Evolutionary conservation across 768 basidiomycete species (phyloP).

Genomic region (Xerocomus brunneocitrinus): DNA sequence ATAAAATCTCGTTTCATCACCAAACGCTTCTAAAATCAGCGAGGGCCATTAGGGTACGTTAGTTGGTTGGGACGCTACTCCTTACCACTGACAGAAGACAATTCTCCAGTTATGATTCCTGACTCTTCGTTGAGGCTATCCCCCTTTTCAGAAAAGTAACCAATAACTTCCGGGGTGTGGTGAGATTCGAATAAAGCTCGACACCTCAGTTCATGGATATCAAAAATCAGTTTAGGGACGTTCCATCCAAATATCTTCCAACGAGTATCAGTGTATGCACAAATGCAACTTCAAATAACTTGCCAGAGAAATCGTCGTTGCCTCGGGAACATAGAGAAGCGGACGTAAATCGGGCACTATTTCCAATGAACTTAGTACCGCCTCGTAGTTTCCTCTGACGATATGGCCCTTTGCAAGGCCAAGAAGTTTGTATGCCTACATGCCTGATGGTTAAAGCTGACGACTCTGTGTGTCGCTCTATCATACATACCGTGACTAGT

Average conservation of each 20-base stretch:
- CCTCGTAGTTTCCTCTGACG: background rate
- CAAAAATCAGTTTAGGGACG: constrained; percentile 2
- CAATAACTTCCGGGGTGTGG: background rate
- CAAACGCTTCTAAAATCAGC: constrained; percentile 9
- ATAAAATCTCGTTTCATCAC: constrained; percentile 3
- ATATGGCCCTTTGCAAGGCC: background rate
- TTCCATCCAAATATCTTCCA: constrained; percentile 13
- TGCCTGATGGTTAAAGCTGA: background rate
- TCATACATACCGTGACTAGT: background rate
- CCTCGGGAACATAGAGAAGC: constrained; percentile 1
- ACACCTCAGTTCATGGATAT: constrained; percentile 8
- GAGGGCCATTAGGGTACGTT: background rate
- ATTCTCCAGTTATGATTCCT: background rate
- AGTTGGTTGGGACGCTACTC: background rate
- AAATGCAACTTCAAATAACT: background rate
- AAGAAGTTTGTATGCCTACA: constrained; percentile 1
- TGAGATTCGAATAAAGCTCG: constrained; percentile 3
- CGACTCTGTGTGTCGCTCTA: background rate
- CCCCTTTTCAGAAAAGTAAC: background rate
- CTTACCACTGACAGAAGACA: constrained; percentile 13
- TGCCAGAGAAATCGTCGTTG: constrained; percentile 2
- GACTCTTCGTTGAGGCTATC: constrained; percentile 6
- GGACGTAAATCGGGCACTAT: background rate
- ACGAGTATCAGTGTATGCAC: background rate
- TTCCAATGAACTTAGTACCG: background rate